These are phyloP conservation scores for Zygosaccharomyces pseudorouxii DNA, from an alignment of 805 yeast genomes.

Conservation along the genomic window DNA sequence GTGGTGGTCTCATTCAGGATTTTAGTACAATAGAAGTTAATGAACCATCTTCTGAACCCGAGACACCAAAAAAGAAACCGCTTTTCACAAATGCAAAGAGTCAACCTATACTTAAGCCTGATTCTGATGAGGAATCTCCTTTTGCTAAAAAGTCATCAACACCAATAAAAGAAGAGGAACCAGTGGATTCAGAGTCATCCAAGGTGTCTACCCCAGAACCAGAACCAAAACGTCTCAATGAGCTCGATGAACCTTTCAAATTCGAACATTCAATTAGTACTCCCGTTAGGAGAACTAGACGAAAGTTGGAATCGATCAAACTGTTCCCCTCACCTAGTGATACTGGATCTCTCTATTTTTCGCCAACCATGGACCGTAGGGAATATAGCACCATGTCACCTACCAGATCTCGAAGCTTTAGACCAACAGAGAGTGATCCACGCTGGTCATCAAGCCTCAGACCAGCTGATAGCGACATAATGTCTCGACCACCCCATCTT, in stretches of 20 bases:
- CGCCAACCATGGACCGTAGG: background rate
- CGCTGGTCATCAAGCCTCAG: conserved; percentile 11
- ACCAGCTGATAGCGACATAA: conserved; percentile 3
- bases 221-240: background rate
- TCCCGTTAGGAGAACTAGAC: conserved; percentile 2
- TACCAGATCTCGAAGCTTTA: conserved; percentile 13
- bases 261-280: conserved; percentile 4
- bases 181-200: conserved; percentile 1
- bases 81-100: background rate
- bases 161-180: background rate
- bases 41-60: background rate
- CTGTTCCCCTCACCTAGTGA: conserved; percentile 10
- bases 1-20: conserved; percentile 24
- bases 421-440: conserved; percentile 4
- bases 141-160: background rate
- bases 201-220: background rate
- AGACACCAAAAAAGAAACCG: background rate
- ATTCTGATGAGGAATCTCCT: background rate
- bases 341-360: conserved; percentile 3
- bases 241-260: background rate
- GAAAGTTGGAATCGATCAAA: conserved; percentile 1
- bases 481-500: conserved; percentile 17
- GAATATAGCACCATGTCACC: conserved; percentile 3
- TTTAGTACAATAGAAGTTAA: conserved; percentile 13
- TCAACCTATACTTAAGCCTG: background rate